Evolutionary conservation across 345 rosid genomes (phyloP), one percentile per base, ranked within the genome.

Genomic region (Salix arbutifolia): DNA sequence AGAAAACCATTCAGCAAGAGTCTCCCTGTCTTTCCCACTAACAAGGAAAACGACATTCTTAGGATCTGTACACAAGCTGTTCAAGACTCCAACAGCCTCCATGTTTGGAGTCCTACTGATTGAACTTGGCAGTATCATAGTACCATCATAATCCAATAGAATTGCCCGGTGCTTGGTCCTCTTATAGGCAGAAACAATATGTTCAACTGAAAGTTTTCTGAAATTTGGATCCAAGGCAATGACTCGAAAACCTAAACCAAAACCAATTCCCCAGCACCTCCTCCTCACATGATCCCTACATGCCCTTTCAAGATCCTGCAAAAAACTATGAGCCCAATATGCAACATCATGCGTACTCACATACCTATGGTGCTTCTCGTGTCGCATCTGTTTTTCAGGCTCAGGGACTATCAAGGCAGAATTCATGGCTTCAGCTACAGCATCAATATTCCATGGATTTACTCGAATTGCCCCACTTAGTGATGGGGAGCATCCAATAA

Each of bases 281-380:
- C 87, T 90, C 86, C 92, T 88, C 75, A 85, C 74, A 74, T 93
- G 99, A 73, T 95, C 98, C 70, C 85, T 82, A 28, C 98, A 95
- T 38, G 99, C 88, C 74, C 99, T 90, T 72, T 90, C 96, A 65
- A 93, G 95, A 87, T 95, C 99, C 81, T 90, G 99, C 83, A 93
- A 62, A 87, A 95, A 95, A 86, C 99, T 95, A 16, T 73, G 90
- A 0, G 99, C 96, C 99, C 99, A 95, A 75, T 95, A 95, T 1
- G 92, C 96, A 72, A 95, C 98, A 80, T 93, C 98, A 78, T 93
- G 99, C 2, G 98, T 93, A 73, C 96, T 91, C 67, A 95, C 98
- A 69, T 93, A 93, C 67, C 91, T 88, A 74, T 91, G 82, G 83
- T 95, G 98, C 87, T 93, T 95, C 81, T 95, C 98, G 12, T 95